phyloP scores from a whole-genome alignment of 2,329 filamentous ascomycete genomes.

The Gremmenia infestans region DNA sequence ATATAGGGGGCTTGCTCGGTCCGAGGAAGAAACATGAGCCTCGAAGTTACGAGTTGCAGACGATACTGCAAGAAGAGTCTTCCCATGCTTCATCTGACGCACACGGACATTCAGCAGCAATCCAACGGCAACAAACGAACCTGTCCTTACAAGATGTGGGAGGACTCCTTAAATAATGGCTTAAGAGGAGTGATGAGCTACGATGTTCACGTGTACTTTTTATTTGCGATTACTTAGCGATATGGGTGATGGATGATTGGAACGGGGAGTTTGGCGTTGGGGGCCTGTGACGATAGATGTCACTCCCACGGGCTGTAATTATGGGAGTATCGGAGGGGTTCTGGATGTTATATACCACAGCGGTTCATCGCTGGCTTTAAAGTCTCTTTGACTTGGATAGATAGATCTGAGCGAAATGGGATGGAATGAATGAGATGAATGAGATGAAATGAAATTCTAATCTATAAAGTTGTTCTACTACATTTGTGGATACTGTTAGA shows the following conservation, averaged over 20 bases:
- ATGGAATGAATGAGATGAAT: background rate
- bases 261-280: constrained; percentile 4
- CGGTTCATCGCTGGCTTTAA: background rate
- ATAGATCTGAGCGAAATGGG: background rate
- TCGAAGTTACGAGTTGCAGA: constrained; percentile 26
- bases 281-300: background rate
- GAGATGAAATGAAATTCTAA: background rate
- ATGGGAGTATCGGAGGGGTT: background rate
- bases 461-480: too few relatives aligned
- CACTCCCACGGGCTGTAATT: background rate
- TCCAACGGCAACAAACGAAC: constrained; percentile 25
- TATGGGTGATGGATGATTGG: background rate
- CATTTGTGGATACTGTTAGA: too few relatives aligned
- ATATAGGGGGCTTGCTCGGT: constrained; percentile 50
- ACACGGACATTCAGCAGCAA: constrained; percentile 14
- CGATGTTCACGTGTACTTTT: background rate
- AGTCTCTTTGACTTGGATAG: background rate
- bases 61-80: constrained; percentile 20
- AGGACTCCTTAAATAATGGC: constrained; percentile 31
- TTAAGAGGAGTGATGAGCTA: background rate
- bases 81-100: background rate
- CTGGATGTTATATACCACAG: constrained; percentile 1
- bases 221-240: constrained; percentile 4
- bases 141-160: constrained; percentile 39
- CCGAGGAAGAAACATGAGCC: constrained; percentile 30